Evolutionary conservation across 1,284 basidiomycete species (phyloP).

Genomic region (Tylopilus orsonianus): DNA sequence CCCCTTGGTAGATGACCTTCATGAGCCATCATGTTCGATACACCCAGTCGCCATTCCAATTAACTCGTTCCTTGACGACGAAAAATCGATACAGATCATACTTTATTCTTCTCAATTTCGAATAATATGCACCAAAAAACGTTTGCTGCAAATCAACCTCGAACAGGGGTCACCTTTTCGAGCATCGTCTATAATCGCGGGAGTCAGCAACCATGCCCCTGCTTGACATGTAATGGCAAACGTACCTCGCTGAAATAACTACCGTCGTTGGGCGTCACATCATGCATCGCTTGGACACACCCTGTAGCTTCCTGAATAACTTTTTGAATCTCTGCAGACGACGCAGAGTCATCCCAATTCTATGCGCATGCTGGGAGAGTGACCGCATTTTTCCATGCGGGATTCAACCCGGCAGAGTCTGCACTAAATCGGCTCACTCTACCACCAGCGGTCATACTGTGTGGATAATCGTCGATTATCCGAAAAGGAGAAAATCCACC

Average conservation of each 20-base stretch:
- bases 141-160: conserved; percentile 39
- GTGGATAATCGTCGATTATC: neutral
- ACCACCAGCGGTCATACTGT: conserved; percentile 40
- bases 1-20: no score
- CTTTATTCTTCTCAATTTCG: conserved; percentile 42
- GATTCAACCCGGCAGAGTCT: conserved; percentile 41
- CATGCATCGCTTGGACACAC: conserved; percentile 22
- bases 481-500: neutral
- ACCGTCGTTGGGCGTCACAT: conserved; percentile 34
- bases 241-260: conserved; percentile 44
- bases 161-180: no score
- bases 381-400: conserved; percentile 43
- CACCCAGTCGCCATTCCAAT: no score
- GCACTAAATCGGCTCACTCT: conserved; percentile 37
- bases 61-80: conserved; percentile 43
- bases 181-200: conserved; percentile 35
- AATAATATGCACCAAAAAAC: conserved; percentile 47
- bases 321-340: conserved; percentile 27
- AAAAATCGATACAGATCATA: conserved; percentile 47
- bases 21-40: no score
- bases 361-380: conserved; percentile 25
- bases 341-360: conserved; percentile 36
- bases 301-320: conserved; percentile 30
- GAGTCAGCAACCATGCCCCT: neutral
- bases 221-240: neutral